Conservation (phyloP, 257 asterid species). For the Rhazya stricta region DNA sequence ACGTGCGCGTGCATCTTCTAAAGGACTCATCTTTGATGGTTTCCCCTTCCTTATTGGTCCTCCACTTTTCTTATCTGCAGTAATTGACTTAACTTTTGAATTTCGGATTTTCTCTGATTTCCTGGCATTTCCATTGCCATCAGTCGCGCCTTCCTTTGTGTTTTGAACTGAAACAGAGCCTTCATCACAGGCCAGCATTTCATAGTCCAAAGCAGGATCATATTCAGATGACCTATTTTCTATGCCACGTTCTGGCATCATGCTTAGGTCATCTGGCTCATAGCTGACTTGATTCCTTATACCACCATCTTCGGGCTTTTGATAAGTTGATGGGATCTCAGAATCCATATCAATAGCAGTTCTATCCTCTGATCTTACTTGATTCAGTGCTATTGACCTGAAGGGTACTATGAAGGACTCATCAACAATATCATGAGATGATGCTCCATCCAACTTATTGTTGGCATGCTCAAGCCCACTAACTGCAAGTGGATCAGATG, state of each 20-base stretch:
- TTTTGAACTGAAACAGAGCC: conserved; percentile 33
- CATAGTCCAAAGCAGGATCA: conserved; percentile 68
- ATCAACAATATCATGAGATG: conserved; percentile 52
- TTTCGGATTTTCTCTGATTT: conserved; percentile 56
- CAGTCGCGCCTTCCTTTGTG: conserved; percentile 29
- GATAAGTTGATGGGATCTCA: conserved; percentile 56
- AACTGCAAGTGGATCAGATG: conserved; percentile 46
- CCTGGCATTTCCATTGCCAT: conserved; percentile 38
- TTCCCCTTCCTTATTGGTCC: conserved; percentile 74
- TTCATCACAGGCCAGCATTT: conserved; percentile 63
- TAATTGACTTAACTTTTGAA: conserved; percentile 44
- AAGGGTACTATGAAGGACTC: conserved; percentile 71
- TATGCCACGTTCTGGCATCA: conserved; percentile 73
- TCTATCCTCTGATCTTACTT: conserved; percentile 47
- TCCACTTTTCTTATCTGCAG: conserved; percentile 56
- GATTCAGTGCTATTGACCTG: conserved; percentile 66
- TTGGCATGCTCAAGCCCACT: conserved; percentile 37
- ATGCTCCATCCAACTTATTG: conserved; percentile 38
- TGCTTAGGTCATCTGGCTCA: conserved; percentile 77
- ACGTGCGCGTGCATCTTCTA: conserved; percentile 90
- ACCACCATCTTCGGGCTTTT: conserved; percentile 41
- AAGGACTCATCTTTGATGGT: conserved; percentile 60
- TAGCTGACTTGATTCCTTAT: conserved; percentile 39
- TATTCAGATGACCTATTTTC: conserved; percentile 54
- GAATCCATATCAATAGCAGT: conserved; percentile 61